Evolutionary conservation across 2,329 filamentous ascomycete genomes (phyloP).

Genomic region (Fusarium temperatum): DNA sequence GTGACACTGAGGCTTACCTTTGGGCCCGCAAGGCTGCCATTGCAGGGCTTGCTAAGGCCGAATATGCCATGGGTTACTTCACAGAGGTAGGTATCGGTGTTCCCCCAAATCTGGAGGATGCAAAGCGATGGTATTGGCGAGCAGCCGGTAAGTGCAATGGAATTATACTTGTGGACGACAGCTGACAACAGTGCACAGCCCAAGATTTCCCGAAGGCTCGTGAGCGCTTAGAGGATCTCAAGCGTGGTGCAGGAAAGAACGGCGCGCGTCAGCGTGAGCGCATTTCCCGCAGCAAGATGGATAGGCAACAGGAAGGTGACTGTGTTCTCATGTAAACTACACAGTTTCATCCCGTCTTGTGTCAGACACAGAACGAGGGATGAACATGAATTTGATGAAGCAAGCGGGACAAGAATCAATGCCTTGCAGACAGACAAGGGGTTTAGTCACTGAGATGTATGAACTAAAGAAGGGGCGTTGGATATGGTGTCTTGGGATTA

Average conservation of each 20-base stretch:
- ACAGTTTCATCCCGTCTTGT: neutral
- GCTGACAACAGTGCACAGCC: conserved; percentile 62
- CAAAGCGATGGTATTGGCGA: conserved; percentile 97
- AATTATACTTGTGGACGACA: neutral
- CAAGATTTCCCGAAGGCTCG: conserved; percentile 95
- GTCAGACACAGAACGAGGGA: neutral
- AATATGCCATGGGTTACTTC: conserved; percentile 98
- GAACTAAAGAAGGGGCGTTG: conserved; percentile 19
- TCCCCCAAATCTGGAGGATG: conserved; percentile 87
- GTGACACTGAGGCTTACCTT: conserved; percentile 94
- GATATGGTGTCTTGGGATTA: conserved; percentile 16
- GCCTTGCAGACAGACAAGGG: neutral
- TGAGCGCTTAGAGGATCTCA: conserved; percentile 91
- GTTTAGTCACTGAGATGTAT: neutral
- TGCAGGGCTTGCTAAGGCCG: conserved; percentile 88
- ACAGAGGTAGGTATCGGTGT: conserved; percentile 94
- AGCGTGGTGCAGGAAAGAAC: conserved; percentile 74
- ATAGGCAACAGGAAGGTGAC: conserved; percentile 87
- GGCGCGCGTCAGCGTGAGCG: conserved; percentile 76
- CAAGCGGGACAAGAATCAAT: neutral
- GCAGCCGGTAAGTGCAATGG: conserved; percentile 80
- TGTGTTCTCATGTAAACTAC: conserved; percentile 79
- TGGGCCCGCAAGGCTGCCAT: conserved; percentile 95
- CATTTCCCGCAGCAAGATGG: conserved; percentile 82
- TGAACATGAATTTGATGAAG: neutral